Evolutionary conservation across 1,284 basidiomycete genomes (phyloP), one percentile per base, ranked within the genome.

Genomic region (Apiotrichum mycotoxinovorans): DNA sequence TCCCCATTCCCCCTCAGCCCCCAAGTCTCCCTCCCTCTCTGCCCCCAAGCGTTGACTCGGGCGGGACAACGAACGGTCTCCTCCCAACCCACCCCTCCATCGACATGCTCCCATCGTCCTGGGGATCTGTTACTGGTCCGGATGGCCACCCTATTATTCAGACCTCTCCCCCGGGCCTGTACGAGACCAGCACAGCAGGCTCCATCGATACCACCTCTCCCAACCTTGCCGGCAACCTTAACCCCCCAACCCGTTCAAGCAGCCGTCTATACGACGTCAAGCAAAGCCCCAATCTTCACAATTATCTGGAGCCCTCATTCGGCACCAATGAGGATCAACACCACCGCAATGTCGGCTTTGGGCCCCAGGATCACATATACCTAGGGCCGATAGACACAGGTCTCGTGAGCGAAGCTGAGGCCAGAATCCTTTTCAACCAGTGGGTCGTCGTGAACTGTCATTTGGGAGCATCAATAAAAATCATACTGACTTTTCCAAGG

Each of bases 381-480:
- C 18, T 30, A 18, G 45, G 49, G 3, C 53, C 56, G 1, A 45
- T 57, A 14, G 56, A 56, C 2, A 23, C 33, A 9, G 54, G 51
- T 2, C 26, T 56, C 18, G 17, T 61, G 12, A 44, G 50, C 12
- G 56, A 58, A 17, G 41, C 35, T 11, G 60, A 61, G 18, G 53
- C 60, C 1, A 35, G 30, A 0, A 34, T 53, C 8, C 56, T 61
- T 1, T 58, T 51, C n/a, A 27, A 40, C 26, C 53, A 52, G 60
- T 58, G 53, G 50, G 60, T 51, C 18, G 18, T 2, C 22, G 60
- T 58, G 53, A 52, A 56, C 48, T 18, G 18, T 2, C 22, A 22
- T 18, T 8, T 47, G 30, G 23, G 40, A 11, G 40, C 40, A 9
- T n/a, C 11, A n/a, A n/a, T 4, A 14, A 22, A 23, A 42, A 11